Percentiles rank a stretch among this genome's conserved stretches.
Conservation (phyloP, 768 basidiomycete genomes). For the Pleurotus salmoneostramineus region DNA sequence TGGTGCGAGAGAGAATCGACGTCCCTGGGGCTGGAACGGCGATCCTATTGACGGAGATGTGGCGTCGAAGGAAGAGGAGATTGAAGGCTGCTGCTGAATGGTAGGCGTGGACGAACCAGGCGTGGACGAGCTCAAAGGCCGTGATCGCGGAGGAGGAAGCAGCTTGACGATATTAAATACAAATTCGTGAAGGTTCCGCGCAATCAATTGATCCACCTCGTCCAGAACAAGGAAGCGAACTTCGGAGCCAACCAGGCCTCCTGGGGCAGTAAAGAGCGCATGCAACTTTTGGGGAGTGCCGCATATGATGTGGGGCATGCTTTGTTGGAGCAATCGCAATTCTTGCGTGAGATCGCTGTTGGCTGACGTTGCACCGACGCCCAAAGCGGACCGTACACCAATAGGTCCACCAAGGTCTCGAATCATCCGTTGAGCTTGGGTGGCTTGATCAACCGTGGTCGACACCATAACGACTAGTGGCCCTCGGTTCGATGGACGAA, state of each 20-base stretch:
- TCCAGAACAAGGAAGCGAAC: slow-evolving; percentile 94
- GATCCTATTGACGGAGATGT: slow-evolving; percentile 27
- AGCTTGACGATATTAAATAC: slow-evolving; percentile 92
- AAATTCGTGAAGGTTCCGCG: slow-evolving; percentile 92
- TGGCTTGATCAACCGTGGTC: slow-evolving; percentile 98
- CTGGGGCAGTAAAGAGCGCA: slow-evolving; percentile 80
- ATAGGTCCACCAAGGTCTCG: slow-evolving; percentile 92
- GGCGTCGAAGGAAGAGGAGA: slow-evolving; percentile 47
- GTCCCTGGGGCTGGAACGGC: slow-evolving; percentile 35
- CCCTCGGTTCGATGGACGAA: slow-evolving; percentile 62
- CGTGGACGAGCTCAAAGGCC: slow-evolving; percentile 44
- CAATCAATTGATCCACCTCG: slow-evolving; percentile 97
- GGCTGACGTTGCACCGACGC: slow-evolving; percentile 72
- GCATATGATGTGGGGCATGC: slow-evolving; percentile 92
- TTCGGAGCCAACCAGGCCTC: slow-evolving; percentile 76
- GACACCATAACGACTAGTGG: slow-evolving; percentile 92
- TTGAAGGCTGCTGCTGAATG: slow-evolving; percentile 24
- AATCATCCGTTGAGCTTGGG: slow-evolving; percentile 94
- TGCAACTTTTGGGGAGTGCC: slow-evolving; percentile 97
- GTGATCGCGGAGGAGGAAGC: slow-evolving; percentile 83
- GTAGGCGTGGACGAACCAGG: slow-evolving; percentile 34
- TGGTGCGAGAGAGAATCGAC: slow-evolving; percentile 59
- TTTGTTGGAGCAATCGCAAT: slow-evolving; percentile 80
- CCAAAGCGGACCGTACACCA: slow-evolving; percentile 86
- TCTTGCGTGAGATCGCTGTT: slow-evolving; percentile 69